These are phyloP conservation scores for Mangifera indica DNA, from an alignment of 345 rosid genomes.

Conservation along the genomic window DNA sequence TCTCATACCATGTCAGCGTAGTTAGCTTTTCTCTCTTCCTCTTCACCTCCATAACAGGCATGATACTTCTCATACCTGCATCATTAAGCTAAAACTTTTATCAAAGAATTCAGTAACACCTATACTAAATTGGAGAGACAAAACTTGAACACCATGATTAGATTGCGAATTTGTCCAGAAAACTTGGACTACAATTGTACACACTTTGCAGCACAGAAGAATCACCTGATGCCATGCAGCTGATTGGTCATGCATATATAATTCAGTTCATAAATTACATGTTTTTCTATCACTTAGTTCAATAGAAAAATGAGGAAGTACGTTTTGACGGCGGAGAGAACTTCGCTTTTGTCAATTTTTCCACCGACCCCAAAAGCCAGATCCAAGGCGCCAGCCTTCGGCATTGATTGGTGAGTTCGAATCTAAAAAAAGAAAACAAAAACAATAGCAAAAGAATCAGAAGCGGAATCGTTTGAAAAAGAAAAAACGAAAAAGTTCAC, in stretches of 20 bases:
- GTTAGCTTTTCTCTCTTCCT: constrained; percentile 82
- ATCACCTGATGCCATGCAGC: not conserved
- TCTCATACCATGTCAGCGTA: constrained; percentile 82
- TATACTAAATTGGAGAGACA: not conserved
- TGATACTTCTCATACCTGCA: constrained; percentile 97
- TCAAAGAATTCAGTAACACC: not conserved
- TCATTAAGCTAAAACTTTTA: constrained; percentile 12
- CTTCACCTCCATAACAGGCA: constrained; percentile 73
- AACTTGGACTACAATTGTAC: too few species aligned
- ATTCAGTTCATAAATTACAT: not conserved
- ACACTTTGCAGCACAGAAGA: too few species aligned
- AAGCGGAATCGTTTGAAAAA: not conserved
- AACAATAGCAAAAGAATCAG: not conserved
- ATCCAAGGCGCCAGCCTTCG: constrained; percentile 69
- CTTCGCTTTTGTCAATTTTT: constrained; percentile 68
- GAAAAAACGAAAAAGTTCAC: too few species aligned
- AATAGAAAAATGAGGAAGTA: constrained; percentile 22
- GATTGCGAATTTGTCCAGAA: not conserved
- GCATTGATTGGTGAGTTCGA: constrained; percentile 31
- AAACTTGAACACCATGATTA: not conserved
- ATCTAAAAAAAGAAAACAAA: constrained; percentile 10
- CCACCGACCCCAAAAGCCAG: constrained; percentile 94
- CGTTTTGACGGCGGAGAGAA: constrained; percentile 88
- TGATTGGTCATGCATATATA: not conserved
- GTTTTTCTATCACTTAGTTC: not conserved